Base-by-base conservation (phyloP, 805 yeast species). In the Suhomyces canberraensis region DNA sequence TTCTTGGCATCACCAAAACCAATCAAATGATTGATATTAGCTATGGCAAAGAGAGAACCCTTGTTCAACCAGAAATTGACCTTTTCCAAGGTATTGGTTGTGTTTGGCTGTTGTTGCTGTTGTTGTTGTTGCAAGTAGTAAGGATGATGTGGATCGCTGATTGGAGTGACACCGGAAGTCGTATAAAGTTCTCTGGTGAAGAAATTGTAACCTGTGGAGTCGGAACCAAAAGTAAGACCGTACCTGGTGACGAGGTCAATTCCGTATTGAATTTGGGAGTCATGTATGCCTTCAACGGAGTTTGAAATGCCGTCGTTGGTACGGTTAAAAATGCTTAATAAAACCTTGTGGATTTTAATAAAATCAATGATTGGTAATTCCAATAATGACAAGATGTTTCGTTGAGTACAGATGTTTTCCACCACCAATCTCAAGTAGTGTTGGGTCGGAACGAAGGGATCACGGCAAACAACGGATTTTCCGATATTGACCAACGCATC, bases 401-500 rank as follows among this genome's bases (percentile, higher is more conserved):
- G 54, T 45, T 78, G 81, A n/a, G 79, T 75, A 50, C 81, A 77
- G 41, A 84, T 84, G 51, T 84, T 84, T 46, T 84, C 93, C 33
- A 85, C 84, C 15, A 85, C 89, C 63, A 84, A 70, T 48, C 83
- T 70, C 59, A 85, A 71, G 53, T 85, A 85, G 49, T 83, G 89
- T 33, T 78, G 81, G 2, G 93, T 82, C 16, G 95, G 95, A 3
- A 83, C 88, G 60, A 85, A 85, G 5, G 91, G 88, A 53, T 85
- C 93, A 41, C 84, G 76, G 50, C 91, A 84, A 40, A 79, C 75
- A 8, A 84, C 90, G 30, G 85, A 75, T 56, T 84, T 84, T 8
- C 93, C 93, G 15, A 85, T 73, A 48, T 84, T 82, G 36, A 81
- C 88, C 45, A 85, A 72, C 1, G 93, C 91, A 59, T 84, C 89